Evolutionary conservation across 1,139 yeast species (phyloP), one percentile per base, ranked within the genome.

Genomic region (Geotrichum macrosporum): DNA sequence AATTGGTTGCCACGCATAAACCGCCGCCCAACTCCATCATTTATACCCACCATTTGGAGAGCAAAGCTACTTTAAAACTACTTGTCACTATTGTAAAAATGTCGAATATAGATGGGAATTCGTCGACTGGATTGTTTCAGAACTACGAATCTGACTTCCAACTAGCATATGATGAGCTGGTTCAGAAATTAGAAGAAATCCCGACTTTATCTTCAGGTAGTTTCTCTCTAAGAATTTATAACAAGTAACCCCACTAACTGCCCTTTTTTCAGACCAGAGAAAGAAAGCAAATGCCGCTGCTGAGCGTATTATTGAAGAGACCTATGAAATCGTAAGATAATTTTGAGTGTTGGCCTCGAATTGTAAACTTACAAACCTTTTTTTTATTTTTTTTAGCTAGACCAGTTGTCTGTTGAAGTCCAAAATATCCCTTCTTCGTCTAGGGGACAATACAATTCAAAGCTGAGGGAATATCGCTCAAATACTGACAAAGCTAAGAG

Each of bases 371-470:
- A n/a, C n/a, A n/a, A n/a, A n/a, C n/a, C n/a, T n/a, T n/a, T n/a
- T n/a, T n/a, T n/a, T n/a, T n/a, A n/a, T n/a, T 6, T 34, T 10
- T 12, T 27, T 18, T 43, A 66, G 57, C 70, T 84, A 41, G 94
- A 85, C 60, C 94, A 87, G 57, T 79, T 87, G 80, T 75, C 77
- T 30, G 72, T 86, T 35, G 95, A 86, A 61, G 84, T 86, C 1
- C 92, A 84, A 62, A 83, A 81, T 58, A 74, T 87, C 45, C 87
- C 95, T 4, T 79, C 88, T 1, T 76, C 75, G 41, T 75, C 79
- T 54, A 71, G 95, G 50, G 75, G 88, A 1, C 68, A 77, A 10
- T 81, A 75, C 59, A 87, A 87, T 59, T 71, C 86, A 41, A 81
- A 80, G 56, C 72, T 86, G 37, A 78, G 95, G 50, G 80, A 79